Base-by-base conservation (phyloP, 2,329 filamentous ascomycete species). In the Alternaria arbusti region DNA sequence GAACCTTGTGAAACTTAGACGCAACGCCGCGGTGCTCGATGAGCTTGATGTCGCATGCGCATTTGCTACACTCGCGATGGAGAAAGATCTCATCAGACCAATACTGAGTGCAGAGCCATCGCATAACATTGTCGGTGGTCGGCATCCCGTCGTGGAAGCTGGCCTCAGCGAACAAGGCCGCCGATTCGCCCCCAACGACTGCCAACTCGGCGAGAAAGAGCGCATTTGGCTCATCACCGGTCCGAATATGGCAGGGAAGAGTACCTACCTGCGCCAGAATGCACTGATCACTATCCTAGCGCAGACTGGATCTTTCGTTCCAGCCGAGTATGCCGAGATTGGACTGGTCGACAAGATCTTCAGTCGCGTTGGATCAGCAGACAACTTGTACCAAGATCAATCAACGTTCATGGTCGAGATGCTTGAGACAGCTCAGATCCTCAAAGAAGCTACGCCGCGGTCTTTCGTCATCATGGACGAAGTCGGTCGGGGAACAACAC, bases 341-440 rank as follows among this genome's bases (percentile, higher is more conserved):
- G 94, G 95, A 1, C 85, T 99, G 46, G 94, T 97, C n/a, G 96
- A 99, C 81, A 93, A 95, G 73, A 91, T 99, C 57, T 98, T 97
- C 83, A 96, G 91, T 76, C 92, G 96, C 4, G 83, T 76, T 25
- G 96, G 96, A 2, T 96, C 94, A 1, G 96, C 95, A 2, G 96
- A 99, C 79, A 95, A 97, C 77, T 85, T 99, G n/a, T 97, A 92
- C 82, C 88, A 89, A 54, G 92, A 97, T 82, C 94, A 98, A 80
- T 97, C 93, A 57, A 99, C 96, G 0, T 99, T 99, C 81, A 98
- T 99, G 96, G 93, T 98, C 1, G 96, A 99, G 82, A 99, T 99
- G 96, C 86, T 97, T 3, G 96, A 99, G 81, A 97, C 96, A 20
- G 94, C 95, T 2, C 87, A 91, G 25, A 99, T 99, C 57, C 86